Base-by-base conservation (phyloP, 2,329 filamentous ascomycete genomes). In the Cladosporium halotolerans region DNA sequence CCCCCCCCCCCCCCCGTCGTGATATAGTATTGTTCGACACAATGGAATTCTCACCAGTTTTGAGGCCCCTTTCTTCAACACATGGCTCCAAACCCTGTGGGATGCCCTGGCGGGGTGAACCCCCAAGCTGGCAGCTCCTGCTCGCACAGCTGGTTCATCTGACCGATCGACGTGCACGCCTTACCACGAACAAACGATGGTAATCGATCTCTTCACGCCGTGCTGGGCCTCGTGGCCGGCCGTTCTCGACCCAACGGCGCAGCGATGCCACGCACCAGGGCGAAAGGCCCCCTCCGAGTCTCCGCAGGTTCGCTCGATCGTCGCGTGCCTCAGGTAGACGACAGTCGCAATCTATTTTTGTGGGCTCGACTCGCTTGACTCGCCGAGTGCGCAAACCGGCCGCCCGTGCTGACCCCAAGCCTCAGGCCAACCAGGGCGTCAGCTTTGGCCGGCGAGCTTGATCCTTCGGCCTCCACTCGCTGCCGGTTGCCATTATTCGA, bases 71-170 rank as follows among this genome's bases (percentile, higher is more conserved):
- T 68, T 66, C 40, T 66, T 63, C n/a, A 70, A 60, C 28, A 79
- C 75, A 48, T 72, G 66, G 44, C 82, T 82, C 36, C n/a, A 39
- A 39, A 13, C 16, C 36, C 16, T 13, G 36, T 14, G 36, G 36
- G 18, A 39, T 14, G 36, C 23, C 23, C 23, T 28, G 23, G 23
- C 23, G 23, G 23, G 23, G 23, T 7, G 23, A 7, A 28, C 5
- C 23, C 23, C 23, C 23, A 5, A 7, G 23, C 7, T 28, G 23
- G 23, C 4, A 28, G 23, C 23, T 28, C 23, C 23, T 18, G 16
- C 16, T 18, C 16, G 16, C 16, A 18, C 16, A 18, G 16, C 16
- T 28, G 23, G 23, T 28, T 1, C 23, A 28, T 5, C 23, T 28
- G 23, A 28, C 23, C 23, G 23, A 28, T 28, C 23, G 23, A 28